Evolutionary conservation across 768 basidiomycete genomes (phyloP), one percentile per base, ranked within the genome.

Genomic region (Rhizopogon sp.): DNA sequence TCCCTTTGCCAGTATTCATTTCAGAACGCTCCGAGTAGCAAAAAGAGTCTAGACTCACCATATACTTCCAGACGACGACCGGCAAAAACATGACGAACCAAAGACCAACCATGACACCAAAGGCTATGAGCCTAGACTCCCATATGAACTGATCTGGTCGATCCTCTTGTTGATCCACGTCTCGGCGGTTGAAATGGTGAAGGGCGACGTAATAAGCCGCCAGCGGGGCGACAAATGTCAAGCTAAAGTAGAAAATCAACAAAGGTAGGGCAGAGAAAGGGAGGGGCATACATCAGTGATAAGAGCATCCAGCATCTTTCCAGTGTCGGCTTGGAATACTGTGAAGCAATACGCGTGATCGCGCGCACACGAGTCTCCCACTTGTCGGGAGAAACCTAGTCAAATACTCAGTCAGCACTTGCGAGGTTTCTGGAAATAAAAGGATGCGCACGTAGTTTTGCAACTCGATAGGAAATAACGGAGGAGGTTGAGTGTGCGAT

Each of bases 41-140:
- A 35, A 50, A 45, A 17, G 10, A 14, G 16, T 33, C 41, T 39
- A 31, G n/a, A 73, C 76, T 40, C 41, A 75, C 72, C 53, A 70
- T 56, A 35, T 62, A 70, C 58, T 83, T 83, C 79, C 80, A 83
- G 22, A 75, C 42, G 40, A 72, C 43, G 41, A 79, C 62, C 6
- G 81, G 81, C 3, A 66, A 40, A 43, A 69, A 63, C 62, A 80
- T 70, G 49, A 80, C 40, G 25, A 75, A 25, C 51, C 74, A 56
- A 17, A 71, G 61, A 14, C 64, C 78, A 44, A 80, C n/a, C 22
- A 68, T 72, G 25, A 74, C 61, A 6, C 60, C 74, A 37, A 78
- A 56, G 17, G 68, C 64, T 37, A 72, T 66, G 13, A 68, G 62
- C 22, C 76, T 74, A 13, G 75, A 71, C 52, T 75, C 50, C 65